Evolutionary conservation across 768 basidiomycete species (phyloP).

Genomic region (Rubroboletus pulcherrimus): DNA sequence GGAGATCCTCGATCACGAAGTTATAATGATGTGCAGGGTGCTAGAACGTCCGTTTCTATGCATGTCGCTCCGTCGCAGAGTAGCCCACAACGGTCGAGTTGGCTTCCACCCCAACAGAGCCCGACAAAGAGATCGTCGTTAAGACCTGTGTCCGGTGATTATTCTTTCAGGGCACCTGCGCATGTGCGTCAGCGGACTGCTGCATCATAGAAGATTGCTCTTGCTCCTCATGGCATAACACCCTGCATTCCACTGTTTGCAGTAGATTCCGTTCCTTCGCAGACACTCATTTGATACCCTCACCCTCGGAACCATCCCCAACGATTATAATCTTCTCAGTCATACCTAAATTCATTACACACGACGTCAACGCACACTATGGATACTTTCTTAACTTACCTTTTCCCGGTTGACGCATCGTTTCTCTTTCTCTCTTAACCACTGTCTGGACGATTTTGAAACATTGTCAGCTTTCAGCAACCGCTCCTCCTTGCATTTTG

Average conservation of each 20-base stretch:
- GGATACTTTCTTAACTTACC: constrained; percentile 26
- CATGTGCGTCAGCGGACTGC: constrained; percentile 17
- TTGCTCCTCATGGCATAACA: neutral
- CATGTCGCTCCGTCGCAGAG: constrained; percentile 9
- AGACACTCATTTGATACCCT: constrained; percentile 30
- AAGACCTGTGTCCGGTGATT: constrained; percentile 17
- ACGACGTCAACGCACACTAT: constrained; percentile 14
- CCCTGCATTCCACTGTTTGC: constrained; percentile 11
- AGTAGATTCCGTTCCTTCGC: constrained; percentile 17
- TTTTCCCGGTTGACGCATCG: neutral
- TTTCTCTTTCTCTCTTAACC: constrained; percentile 5
- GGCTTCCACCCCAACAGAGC: constrained; percentile 20
- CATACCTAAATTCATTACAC: constrained; percentile 14
- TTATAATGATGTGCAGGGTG: constrained; percentile 14
- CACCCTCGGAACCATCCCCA: constrained; percentile 14
- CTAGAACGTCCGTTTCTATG: constrained; percentile 7
- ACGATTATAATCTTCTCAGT: constrained; percentile 13
- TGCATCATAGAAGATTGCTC: constrained; percentile 18
- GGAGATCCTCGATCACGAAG: constrained; percentile 16
- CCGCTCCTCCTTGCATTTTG: constrained; percentile 10
- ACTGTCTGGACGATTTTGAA: constrained; percentile 18
- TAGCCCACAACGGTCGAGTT: constrained; percentile 23
- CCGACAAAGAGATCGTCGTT: constrained; percentile 9
- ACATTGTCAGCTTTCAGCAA: constrained; percentile 9
- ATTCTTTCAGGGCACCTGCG: constrained; percentile 9